Conservation (phyloP, 1,284 basidiomycete genomes). For the Rhodofomes roseus region DNA sequence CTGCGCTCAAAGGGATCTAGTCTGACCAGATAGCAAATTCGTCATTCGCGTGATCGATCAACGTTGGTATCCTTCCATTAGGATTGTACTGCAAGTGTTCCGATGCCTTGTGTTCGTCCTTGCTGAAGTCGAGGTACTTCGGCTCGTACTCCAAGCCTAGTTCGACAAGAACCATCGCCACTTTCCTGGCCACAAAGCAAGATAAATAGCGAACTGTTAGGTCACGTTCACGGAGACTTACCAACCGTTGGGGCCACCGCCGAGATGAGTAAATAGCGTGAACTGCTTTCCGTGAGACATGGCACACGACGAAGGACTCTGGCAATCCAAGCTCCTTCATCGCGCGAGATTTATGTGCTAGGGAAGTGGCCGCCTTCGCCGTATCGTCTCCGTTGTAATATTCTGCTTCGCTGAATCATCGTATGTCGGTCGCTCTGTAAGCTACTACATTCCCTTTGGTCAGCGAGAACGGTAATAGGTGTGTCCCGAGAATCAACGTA, state of each 20-base stretch:
- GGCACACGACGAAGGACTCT: neutral
- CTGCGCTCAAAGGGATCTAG: neutral
- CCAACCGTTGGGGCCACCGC: conserved; percentile 18
- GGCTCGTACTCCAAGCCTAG: conserved; percentile 30
- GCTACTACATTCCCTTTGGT: too few relatives aligned
- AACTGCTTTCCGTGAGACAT: conserved; percentile 18
- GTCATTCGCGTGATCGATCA: conserved; percentile 8
- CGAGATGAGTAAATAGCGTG: conserved; percentile 22
- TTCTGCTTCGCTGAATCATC: too few relatives aligned
- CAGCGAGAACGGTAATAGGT: too few relatives aligned
- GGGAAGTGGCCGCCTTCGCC: too few relatives aligned
- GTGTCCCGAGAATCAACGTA: too few relatives aligned
- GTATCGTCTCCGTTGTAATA: too few relatives aligned
- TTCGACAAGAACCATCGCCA: conserved; percentile 25
- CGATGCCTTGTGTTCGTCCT: conserved; percentile 1
- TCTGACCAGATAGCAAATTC: conserved; percentile 8
- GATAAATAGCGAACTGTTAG: neutral
- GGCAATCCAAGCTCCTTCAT: neutral
- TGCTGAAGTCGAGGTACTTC: conserved; percentile 25
- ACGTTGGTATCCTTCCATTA: conserved; percentile 7
- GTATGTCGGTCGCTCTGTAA: too few relatives aligned
- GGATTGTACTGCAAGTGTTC: conserved; percentile 6
- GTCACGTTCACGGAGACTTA: neutral
- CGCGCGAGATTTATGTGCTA: neutral
- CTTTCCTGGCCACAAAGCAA: conserved; percentile 17